A percentile compares a stretch with the other conserved stretches of the same genome.
Evolutionary conservation across 345 rosid species (phyloP).

Genomic region (Populus simonii): DNA sequence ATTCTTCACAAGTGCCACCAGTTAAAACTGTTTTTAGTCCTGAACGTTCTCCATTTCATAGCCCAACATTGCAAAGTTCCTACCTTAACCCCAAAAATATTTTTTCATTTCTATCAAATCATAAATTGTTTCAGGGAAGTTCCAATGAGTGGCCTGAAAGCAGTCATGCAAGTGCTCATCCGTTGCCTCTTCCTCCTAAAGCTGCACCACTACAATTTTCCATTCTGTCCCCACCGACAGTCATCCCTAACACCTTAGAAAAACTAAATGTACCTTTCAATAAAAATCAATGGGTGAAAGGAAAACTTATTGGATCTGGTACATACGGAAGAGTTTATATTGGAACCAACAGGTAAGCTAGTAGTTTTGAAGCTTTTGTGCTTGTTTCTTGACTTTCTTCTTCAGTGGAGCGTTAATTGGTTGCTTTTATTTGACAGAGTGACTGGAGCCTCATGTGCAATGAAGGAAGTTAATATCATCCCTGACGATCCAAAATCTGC

Average conservation of each 20-base stretch:
- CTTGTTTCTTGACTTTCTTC: slow-evolving; percentile 2
- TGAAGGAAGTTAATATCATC: slow-evolving; percentile 60
- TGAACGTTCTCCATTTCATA: slow-evolving; percentile 38
- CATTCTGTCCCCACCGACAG: slow-evolving; percentile 16
- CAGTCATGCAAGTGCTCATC: slow-evolving; percentile 41
- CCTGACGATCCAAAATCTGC: slow-evolving; percentile 59
- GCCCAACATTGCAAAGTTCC: slow-evolving; percentile 30
- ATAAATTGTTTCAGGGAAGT: slow-evolving; percentile 23
- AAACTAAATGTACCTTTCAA: slow-evolving; percentile 15
- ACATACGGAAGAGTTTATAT: slow-evolving; percentile 68
- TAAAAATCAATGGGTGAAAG: slow-evolving; percentile 63
- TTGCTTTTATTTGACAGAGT: slow-evolving; percentile 33
- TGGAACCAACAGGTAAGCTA: slow-evolving; percentile 49
- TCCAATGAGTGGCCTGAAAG: slow-evolving; percentile 32
- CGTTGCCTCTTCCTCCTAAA: slow-evolving; percentile 67
- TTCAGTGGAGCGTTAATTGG: background rate
- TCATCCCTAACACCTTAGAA: slow-evolving; percentile 25
- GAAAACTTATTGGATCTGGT: slow-evolving; percentile 73
- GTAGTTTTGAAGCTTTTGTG: slow-evolving; percentile 11
- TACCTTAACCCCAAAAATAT: slow-evolving; percentile 6
- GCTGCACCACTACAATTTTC: slow-evolving; percentile 21
- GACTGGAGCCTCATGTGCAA: slow-evolving; percentile 75
- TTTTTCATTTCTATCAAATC: slow-evolving; percentile 18
- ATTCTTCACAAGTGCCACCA: slow-evolving; percentile 18
- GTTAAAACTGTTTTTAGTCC: slow-evolving; percentile 25